Base-by-base conservation (phyloP, 805 yeast species). In the Saccharomycopsis guyanensis region DNA sequence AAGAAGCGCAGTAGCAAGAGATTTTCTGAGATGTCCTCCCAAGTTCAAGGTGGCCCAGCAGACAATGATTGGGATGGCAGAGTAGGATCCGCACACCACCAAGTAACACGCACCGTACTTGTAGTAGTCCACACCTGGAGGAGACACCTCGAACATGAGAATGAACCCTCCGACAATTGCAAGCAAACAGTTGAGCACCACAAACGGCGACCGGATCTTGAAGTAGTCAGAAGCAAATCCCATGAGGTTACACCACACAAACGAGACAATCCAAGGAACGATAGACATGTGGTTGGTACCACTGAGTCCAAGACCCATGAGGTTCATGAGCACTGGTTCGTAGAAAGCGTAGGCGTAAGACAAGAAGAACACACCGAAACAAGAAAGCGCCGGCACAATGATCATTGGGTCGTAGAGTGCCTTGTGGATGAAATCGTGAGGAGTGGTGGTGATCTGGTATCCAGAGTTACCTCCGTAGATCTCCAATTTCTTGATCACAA, bases 281-380 rank as follows among this genome's bases (percentile, higher is more conserved):
- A 82, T 77, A 0, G 86, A 78, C 58, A 75, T 76, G 40, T 76
- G 72, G 60, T 81, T 82, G 13, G 86, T 82, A 40, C 69, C 64
- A 59, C 77, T 77, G 1, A 80, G 75, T 2, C 78, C 66, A 61
- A 75, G 75, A 19, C 83, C 81, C 65, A 82, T 66, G 35, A 72
- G 63, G 41, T 65, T 66, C 59, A 81, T 78, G 57, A 81, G 80
- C 25, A 82, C 70, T 38, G 86, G 80, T 16, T 86, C 80, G 58
- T 82, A 82, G 61, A 76, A 81, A n/a, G 87, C 86, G 56, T 80
- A 81, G 31, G 86, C 82, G 55, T 82, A 82, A 18, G 85, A 72
- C n/a, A 86, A 85, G 49, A 80, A 74, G 56, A 82, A 73, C 44
- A 75, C 66, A 25, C 81, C 78, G 60, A 82, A 81, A 64, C 81